These are phyloP conservation scores for Acacia concinna DNA, from an alignment of 331 rosid species.

Conservation along the genomic window DNA sequence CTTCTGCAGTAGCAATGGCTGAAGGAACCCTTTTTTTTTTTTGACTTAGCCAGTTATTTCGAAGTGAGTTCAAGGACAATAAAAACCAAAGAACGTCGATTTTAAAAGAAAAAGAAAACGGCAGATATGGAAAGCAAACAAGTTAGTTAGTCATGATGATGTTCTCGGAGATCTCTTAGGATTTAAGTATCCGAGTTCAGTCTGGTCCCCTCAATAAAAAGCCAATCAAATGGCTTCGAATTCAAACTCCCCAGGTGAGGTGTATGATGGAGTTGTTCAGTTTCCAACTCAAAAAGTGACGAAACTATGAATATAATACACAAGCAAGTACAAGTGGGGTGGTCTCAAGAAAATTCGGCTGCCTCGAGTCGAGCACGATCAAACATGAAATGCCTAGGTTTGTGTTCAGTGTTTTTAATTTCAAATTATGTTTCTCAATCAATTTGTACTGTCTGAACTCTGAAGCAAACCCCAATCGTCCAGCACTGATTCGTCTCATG, in stretches of 20 bases:
- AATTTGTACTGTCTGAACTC: neutral
- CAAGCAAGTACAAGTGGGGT: constrained; percentile 38
- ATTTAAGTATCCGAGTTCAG: constrained; percentile 31
- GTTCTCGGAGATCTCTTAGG: constrained; percentile 26
- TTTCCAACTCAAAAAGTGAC: constrained; percentile 38
- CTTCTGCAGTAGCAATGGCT: constrained; percentile 7
- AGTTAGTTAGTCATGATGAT: constrained; percentile 22
- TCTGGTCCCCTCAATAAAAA: constrained; percentile 49
- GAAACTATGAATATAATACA: constrained; percentile 20
- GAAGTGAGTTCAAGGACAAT: constrained; percentile 3
- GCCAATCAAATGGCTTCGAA: constrained; percentile 32
- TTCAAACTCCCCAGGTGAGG: constrained; percentile 25
- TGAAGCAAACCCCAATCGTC: neutral
- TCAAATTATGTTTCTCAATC: neutral
- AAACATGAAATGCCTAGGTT: constrained; percentile 13
- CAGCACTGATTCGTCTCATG: neutral
- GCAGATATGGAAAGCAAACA: neutral
- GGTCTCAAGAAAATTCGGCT: constrained; percentile 45
- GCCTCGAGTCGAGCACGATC: constrained; percentile 2
- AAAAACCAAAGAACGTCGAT: neutral
- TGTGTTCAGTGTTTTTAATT: neutral
- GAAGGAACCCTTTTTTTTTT: constrained; percentile 21
- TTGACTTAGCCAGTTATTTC: constrained; percentile 12
- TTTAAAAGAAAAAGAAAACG: neutral
- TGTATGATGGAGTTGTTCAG: constrained; percentile 31